phyloP scores from a whole-genome alignment of 2,329 filamentous ascomycete species.

The Fusarium sp. region DNA sequence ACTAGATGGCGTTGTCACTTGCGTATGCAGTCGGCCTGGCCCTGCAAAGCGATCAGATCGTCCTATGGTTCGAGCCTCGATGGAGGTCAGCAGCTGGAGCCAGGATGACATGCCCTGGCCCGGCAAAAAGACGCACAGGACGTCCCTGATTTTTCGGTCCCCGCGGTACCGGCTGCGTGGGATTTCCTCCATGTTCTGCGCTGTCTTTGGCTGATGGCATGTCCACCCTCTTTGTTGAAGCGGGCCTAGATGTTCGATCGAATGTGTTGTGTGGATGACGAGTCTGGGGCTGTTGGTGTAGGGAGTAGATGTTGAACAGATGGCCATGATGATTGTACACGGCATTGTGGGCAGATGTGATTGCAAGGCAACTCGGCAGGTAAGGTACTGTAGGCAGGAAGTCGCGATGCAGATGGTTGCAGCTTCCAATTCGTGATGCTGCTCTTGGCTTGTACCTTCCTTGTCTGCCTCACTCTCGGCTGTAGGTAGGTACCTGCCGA shows the following conservation, averaged over 20 bases:
- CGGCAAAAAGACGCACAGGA: constrained; percentile 20
- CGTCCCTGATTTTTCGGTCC: not conserved
- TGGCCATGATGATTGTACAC: not conserved
- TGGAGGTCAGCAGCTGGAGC: constrained; percentile 23
- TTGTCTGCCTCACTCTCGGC: not conserved
- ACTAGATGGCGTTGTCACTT: constrained; percentile 26
- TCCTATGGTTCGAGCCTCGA: constrained; percentile 35
- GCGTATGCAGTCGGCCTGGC: constrained; percentile 32
- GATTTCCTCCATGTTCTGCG: not conserved
- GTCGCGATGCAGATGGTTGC: not conserved
- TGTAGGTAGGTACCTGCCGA: not conserved
- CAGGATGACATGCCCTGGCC: constrained; percentile 23
- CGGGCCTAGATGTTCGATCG: not conserved
- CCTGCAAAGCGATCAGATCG: constrained; percentile 33
- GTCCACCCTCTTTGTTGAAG: constrained; percentile 13
- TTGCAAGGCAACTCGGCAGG: not conserved
- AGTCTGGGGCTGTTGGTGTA: not conserved
- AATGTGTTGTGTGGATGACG: constrained; percentile 8
- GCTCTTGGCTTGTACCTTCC: constrained; percentile 8
- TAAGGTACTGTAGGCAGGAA: not conserved
- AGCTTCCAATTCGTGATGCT: constrained; percentile 13
- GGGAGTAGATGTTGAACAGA: not conserved
- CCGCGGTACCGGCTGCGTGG: constrained; percentile 8
- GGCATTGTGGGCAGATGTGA: not conserved
- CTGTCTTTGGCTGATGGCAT: constrained; percentile 10